phyloP scores from a whole-genome alignment of 1,284 basidiomycete species.

The Apiotrichum gamsii region DNA sequence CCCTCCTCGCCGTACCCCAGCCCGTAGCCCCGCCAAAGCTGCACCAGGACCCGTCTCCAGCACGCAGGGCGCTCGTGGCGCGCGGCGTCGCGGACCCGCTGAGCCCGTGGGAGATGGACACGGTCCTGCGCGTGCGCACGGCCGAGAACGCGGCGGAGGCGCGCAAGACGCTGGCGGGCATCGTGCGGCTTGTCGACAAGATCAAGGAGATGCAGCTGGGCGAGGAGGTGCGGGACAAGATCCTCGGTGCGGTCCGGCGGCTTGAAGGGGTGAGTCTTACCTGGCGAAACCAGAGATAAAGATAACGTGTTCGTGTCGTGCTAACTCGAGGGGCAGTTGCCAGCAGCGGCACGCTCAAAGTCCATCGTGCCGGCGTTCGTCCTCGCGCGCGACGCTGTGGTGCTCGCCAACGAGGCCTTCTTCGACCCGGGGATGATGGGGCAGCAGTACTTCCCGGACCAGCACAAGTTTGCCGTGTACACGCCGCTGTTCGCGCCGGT shows the following conservation, averaged over 20 bases:
- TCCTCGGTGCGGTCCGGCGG: conserved; percentile 61
- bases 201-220: conserved; percentile 87
- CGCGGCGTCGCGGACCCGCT: conserved; percentile 17
- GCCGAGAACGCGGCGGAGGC: conserved; percentile 63
- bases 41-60: conserved; percentile 4
- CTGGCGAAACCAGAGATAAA: not conserved
- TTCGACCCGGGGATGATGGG: conserved; percentile 96
- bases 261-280: conserved; percentile 63
- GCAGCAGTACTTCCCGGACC: conserved; percentile 89
- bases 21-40: conserved; percentile 52
- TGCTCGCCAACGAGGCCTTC: conserved; percentile 79
- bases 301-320: too few relatives aligned
- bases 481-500: conserved; percentile 85
- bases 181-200: conserved; percentile 70
- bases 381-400: conserved; percentile 62
- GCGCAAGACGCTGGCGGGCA: conserved; percentile 69
- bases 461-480: conserved; percentile 93
- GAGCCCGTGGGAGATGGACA: conserved; percentile 65
- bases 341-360: conserved; percentile 1
- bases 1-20: conserved; percentile 68
- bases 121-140: conserved; percentile 64
- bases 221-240: conserved; percentile 63
- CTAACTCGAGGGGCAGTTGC: conserved; percentile 4
- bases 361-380: conserved; percentile 48
- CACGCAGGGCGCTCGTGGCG: not conserved